Evolutionary conservation across 371 early-diverging fungal genomes (phyloP), one percentile per base, ranked within the genome.

Genomic region (Thermomucor indicae-seudaticae): DNA sequence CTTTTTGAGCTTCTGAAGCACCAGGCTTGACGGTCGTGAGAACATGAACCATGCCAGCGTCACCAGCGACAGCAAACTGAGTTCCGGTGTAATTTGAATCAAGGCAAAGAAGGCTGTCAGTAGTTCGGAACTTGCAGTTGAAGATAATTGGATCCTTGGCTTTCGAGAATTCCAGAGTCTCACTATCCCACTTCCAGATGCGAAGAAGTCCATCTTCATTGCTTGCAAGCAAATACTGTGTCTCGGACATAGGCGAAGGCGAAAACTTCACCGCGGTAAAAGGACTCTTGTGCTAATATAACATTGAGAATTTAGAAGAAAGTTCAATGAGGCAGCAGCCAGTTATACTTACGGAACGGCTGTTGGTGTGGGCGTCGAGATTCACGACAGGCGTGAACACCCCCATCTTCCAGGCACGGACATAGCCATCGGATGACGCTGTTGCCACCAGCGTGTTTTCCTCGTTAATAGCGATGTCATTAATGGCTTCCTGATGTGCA

Each of bases 361-460:
- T 7, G 58, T 46, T 14, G 65, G 67, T 19, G 78, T n/a, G n/a
- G n/a, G n/a, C 60, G 23, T 67, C 66, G 5, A 92, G 64, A 24
- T 80, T 79, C 2, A 77, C 79, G 12, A 88, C 66, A 10, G 90
- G 92, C 17, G 81, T 79, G 43, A 82, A 90, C 0, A 84, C 84
- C 39, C 84, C 73, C 60, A 92, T 64, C 28, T 83, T 79, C 92
- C 92, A 94, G 0, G 93, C 81, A 14, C 88, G 79, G 5, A 92
- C 77, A 16, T 86, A 86, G 4, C 84, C 84, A 50, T 94, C 93
- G 6, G 81, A 73, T 1, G 91, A 88, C 4, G 91, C 85, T 0
- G 91, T 86, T 0, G 91, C 95, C n/a, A 94, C 74, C 48, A 93
- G 60, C 3, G 88, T 88, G 60, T 91, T 92, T 31, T 91, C 90